These are phyloP conservation scores for Canna indica DNA, from an alignment of 176 grass and related monocot species.

Conservation along the genomic window DNA sequence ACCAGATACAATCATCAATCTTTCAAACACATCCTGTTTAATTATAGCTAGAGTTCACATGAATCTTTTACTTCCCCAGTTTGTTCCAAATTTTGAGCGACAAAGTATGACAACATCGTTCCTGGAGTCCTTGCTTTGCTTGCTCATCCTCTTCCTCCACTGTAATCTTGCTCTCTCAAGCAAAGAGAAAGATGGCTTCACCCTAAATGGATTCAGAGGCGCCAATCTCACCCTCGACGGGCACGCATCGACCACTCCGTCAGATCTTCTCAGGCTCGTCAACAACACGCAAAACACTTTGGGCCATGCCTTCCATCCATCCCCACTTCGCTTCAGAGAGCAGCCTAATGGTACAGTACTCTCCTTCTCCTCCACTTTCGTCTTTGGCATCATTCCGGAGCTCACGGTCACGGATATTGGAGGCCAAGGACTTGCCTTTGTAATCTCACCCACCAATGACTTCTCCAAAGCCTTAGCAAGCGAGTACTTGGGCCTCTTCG, in stretches of 20 bases:
- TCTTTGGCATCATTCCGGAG: conserved; percentile 28
- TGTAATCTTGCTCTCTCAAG: not conserved
- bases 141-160: not conserved
- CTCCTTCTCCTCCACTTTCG: conserved; percentile 27
- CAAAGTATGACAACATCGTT: not conserved
- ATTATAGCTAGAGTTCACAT: too few relatives aligned
- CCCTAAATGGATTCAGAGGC: not conserved
- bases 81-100: too few relatives aligned
- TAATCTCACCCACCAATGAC: conserved; percentile 23
- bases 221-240: not conserved
- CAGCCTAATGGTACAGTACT: not conserved
- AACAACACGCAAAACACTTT: conserved; percentile 15
- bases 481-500: conserved; percentile 47
- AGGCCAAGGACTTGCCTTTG: conserved; percentile 36
- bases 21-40: too few relatives aligned
- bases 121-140: not conserved
- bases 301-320: conserved; percentile 22
- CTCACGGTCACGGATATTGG: conserved; percentile 30
- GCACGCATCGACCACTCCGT: conserved; percentile 16
- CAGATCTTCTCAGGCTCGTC: conserved; percentile 43
- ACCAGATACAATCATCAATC: too few relatives aligned
- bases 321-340: conserved; percentile 12
- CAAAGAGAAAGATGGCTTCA: not conserved
- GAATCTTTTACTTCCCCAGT: too few relatives aligned
- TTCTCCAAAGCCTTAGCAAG: conserved; percentile 33